Evolutionary conservation across 2,329 filamentous ascomycete species (phyloP).

Genomic region (Zarea fungicola): DNA sequence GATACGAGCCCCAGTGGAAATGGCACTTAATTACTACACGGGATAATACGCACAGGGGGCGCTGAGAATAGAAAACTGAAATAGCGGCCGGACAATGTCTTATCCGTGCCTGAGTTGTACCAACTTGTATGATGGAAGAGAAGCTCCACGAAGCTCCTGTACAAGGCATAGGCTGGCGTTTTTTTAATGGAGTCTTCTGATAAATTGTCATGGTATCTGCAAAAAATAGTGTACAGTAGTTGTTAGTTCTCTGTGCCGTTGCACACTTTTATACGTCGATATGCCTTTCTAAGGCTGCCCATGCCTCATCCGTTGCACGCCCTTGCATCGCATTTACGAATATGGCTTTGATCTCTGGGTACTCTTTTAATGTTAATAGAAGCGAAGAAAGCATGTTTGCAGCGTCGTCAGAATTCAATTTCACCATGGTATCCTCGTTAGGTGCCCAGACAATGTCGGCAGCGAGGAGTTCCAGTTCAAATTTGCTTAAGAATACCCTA

Average conservation of each 20-base stretch:
- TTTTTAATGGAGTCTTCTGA: too few relatives aligned
- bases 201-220: too few relatives aligned
- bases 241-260: conserved; percentile 10
- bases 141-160: too few relatives aligned
- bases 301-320: conserved; percentile 45
- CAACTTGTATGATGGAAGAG: conserved; percentile 2
- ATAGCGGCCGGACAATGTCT: too few relatives aligned
- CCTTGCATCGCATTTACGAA: conserved; percentile 65
- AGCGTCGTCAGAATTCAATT: conserved; percentile 52
- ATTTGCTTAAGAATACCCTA: conserved; percentile 51
- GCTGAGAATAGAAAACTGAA: neutral
- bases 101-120: neutral
- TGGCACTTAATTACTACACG: neutral
- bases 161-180: conserved; percentile 11
- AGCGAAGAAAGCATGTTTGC: conserved; percentile 56
- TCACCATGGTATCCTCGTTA: conserved; percentile 71
- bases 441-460: conserved; percentile 81
- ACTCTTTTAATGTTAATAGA: conserved; percentile 56
- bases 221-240: conserved; percentile 2
- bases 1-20: neutral
- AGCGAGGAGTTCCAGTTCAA: conserved; percentile 63
- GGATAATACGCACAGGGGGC: too few relatives aligned
- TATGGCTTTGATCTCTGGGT: conserved; percentile 69
- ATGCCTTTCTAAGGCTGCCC: conserved; percentile 48
- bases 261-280: conserved; percentile 40